Base-by-base conservation (phyloP, 2,329 filamentous ascomycete genomes). In the Talaromyces amestolkiae region DNA sequence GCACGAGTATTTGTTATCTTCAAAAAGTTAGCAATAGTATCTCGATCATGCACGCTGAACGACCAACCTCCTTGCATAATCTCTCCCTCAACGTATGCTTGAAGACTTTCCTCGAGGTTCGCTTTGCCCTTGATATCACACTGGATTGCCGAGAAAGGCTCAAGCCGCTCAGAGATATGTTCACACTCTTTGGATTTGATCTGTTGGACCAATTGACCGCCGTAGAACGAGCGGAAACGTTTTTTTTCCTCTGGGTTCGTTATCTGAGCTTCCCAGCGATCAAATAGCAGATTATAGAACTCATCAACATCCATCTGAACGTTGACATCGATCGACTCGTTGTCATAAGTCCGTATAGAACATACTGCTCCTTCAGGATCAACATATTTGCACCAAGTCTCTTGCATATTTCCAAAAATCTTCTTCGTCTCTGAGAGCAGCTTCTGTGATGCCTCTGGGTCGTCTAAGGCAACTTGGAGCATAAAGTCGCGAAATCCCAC, bases 241-340 rank as follows among this genome's bases (percentile, higher is more conserved):
- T 86, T 88, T 77, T 91, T 96, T 39, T 87, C 86, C n/a, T 87
- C 84, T 1, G 83, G 78, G 10, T 85, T 84, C 19, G 85, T 77
- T 69, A 98, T 87, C 72, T 97, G 92, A 9, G 87, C 86, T 74
- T 99, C 96, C 86, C 93, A 93, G 31, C 93, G 87, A 76, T 96
- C 93, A 71, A 98, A 95, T 0, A 99, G 84, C 4, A 97, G 84
- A 72, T 95, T 97, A 80, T 96, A 98, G 75, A 98, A 99, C 75
- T 97, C 93, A 71, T 98, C 95, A 5, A 97, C 95, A 74, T 99
- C 95, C 92, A 99, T 98, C 77, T 99, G 95, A 66, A 91, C 87
- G 64, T 89, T 87, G 31, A 96, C 89, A 76, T 98, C 93, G 68
- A 99, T 96, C 17, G 86, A 84, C 2, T 88, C 85, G 65, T 93